Conservation (phyloP, 495 filamentous ascomycete genomes). For the Daldinia loculata region DNA sequence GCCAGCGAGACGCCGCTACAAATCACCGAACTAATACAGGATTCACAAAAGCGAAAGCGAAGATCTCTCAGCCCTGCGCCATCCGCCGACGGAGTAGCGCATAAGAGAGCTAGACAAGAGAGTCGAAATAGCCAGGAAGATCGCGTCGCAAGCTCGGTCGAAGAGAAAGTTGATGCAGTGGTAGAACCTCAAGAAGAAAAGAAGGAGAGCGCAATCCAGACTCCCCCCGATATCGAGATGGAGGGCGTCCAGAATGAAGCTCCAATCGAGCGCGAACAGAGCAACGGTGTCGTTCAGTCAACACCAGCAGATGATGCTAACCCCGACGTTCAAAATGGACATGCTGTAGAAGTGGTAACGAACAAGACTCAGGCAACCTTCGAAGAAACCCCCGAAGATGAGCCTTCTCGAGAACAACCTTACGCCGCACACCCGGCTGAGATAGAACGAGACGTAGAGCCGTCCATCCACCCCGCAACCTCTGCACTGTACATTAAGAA, state of each 20-base stretch:
- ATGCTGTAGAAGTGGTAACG: slow-evolving; percentile 38
- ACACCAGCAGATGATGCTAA: slow-evolving; percentile 19
- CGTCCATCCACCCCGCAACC: slow-evolving; percentile 85
- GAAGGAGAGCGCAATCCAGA: slow-evolving; percentile 1
- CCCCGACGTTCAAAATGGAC: slow-evolving; percentile 25
- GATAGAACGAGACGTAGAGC: slow-evolving; percentile 58
- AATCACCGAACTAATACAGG: slow-evolving; percentile 59
- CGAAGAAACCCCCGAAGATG: slow-evolving; percentile 21
- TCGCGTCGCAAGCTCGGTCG: neutral
- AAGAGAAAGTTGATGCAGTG: slow-evolving; percentile 10
- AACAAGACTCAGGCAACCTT: slow-evolving; percentile 33
- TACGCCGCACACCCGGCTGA: slow-evolving; percentile 32
- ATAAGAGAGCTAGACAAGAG: slow-evolving; percentile 55
- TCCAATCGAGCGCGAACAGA: neutral
- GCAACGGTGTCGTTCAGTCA: slow-evolving; percentile 8
- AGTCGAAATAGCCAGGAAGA: slow-evolving; percentile 32
- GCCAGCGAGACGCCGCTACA: slow-evolving; percentile 33
- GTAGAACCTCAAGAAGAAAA: slow-evolving; percentile 5
- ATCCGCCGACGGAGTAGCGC: slow-evolving; percentile 53
- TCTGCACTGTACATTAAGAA: slow-evolving; percentile 88
- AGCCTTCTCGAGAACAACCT: slow-evolving; percentile 49
- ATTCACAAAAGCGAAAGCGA: slow-evolving; percentile 76
- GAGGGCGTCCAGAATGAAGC: slow-evolving; percentile 13
- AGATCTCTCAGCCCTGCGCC: slow-evolving; percentile 74
- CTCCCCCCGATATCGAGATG: slow-evolving; percentile 28